phyloP scores from a whole-genome alignment of 192 early-diverging fungal genomes.

The Backusella sp. region DNA sequence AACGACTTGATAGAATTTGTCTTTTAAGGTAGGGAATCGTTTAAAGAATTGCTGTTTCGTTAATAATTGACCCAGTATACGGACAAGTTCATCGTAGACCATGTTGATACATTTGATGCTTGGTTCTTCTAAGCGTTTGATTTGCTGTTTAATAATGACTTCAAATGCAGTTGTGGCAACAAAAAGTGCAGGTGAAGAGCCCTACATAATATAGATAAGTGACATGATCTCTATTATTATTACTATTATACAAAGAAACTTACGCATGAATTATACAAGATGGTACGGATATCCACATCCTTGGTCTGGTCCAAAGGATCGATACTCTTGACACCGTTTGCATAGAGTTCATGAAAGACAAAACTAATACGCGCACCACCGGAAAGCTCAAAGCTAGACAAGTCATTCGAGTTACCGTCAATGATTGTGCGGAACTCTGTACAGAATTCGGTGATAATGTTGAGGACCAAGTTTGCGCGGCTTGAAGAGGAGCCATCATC shows the following conservation, averaged over 20 bases:
- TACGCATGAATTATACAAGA: conserved; percentile 96
- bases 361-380: conserved; percentile 99
- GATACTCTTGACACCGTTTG: conserved; percentile 87
- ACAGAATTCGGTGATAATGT: conserved; percentile 99
- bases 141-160: conserved; percentile 98
- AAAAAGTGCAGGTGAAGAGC: conserved; percentile 97
- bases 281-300: conserved; percentile 97
- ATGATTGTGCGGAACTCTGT: conserved; percentile 95
- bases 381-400: conserved; percentile 91
- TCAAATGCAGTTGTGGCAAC: conserved; percentile 98
- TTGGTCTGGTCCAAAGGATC: conserved; percentile 99
- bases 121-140: conserved; percentile 97
- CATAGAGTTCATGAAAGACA: conserved; percentile 98
- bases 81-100: conserved; percentile 98
- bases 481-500: conserved; percentile 67
- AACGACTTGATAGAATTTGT: conserved; percentile 93
- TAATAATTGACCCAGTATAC: conserved; percentile 91
- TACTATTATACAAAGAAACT: neutral
- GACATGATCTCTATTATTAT: neutral
- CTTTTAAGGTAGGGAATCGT: conserved; percentile 94
- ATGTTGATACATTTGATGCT: conserved; percentile 93
- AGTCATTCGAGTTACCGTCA: conserved; percentile 94
- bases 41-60: conserved; percentile 89
- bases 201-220: conserved; percentile 38
- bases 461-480: conserved; percentile 89